Base-by-base conservation (phyloP, 2,329 filamentous ascomycete genomes). In the Chrysosporium keratinophilum region DNA sequence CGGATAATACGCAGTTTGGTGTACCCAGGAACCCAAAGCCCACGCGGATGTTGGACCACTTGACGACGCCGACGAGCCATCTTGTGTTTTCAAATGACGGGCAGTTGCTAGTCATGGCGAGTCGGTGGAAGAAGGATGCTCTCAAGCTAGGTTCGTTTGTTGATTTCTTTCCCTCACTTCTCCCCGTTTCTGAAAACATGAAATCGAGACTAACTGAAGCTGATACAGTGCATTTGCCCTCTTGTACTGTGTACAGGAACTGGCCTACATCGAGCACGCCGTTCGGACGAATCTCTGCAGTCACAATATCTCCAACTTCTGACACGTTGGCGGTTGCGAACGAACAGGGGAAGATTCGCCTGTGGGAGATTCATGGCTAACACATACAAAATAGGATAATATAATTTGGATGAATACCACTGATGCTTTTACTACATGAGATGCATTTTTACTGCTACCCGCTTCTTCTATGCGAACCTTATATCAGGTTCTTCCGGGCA, bases 181-280 rank as follows among this genome's bases (percentile, higher is more conserved):
- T 34, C 10, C 20, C 49, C n/a, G 40, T 46, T 23, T 19, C 19
- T 34, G 12, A 41, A 40, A 33, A 15, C 20, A 49, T 3, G 34
- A 55, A 11, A 42, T n/a, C n/a, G 31, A 50, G 41, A 35, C 54
- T 59, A 53, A 60, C 52, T 5, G n/a, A 57, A 3, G 14, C 41
- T 28, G 41, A 14, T 48, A 34, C 60, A 73, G 88, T 91, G 33
- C 93, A 98, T 69, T 73, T 98, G 61, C 90, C 91, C 0, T 90
- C 81, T 61, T 95, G 89, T 69, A 95, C 89, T 1, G 88, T 97
- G 17, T 98, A 93, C 76, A 83, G 84, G 64, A 98, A 98, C 71
- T 98, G 93, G 93, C 93, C 93, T 20, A 98, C 91, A 52, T 81
- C 83, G 59, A 84, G 86, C 67, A 98, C 93, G 54, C 89, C 90